Evolutionary conservation across 768 basidiomycete genomes (phyloP), one percentile per base, ranked within the genome.

Genomic region (Xanthoconium purpureum): DNA sequence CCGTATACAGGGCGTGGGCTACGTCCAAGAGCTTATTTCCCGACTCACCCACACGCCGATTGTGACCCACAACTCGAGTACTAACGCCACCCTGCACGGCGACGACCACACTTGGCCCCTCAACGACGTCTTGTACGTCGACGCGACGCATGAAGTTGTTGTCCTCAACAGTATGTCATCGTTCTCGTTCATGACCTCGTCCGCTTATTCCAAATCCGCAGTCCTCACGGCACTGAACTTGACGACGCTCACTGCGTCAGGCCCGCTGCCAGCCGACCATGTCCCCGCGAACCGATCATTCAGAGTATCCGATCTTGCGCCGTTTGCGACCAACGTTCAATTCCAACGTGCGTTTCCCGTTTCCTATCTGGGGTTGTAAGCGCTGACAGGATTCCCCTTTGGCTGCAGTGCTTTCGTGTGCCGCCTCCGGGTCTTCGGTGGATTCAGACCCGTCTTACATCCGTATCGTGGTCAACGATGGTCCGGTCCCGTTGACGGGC

Each of bases 91-190:
- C 0, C 77, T 94, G 51, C 80, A 94, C 59, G 80, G 88, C 57
- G 84, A 80, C 61, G 74, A 78, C 0, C 76, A 79, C 17, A 88
- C 83, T 0, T 91, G 89, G 80, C 89, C 89, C 8, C 77, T 92
- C 2, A 73, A 79, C 28, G 82, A 91, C 52, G 80, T 77, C 52
- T 68, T 95, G 35, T 95, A 94, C 56, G 91, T 93, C 8, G 94
- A 96, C 66, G 91, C 91, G 7, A 91, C 89, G 2, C 94, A 95
- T 55, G 94, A 96, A 63, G 90, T 92, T n/a, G 89, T 94, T 38
- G 84, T 94, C 0, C 73, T 93, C n/a, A 88, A 93, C 63, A 82
- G 89, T 89, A 58, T 18, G 81, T 73, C 36, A 3, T 8, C 52
- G 12, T 47, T 8, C 28, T 50, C 2, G 5, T 50, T 2, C 2